Evolutionary conservation across 1,284 basidiomycete genomes (phyloP), one percentile per base, ranked within the genome.

Genomic region (Cryptococcus sp.): DNA sequence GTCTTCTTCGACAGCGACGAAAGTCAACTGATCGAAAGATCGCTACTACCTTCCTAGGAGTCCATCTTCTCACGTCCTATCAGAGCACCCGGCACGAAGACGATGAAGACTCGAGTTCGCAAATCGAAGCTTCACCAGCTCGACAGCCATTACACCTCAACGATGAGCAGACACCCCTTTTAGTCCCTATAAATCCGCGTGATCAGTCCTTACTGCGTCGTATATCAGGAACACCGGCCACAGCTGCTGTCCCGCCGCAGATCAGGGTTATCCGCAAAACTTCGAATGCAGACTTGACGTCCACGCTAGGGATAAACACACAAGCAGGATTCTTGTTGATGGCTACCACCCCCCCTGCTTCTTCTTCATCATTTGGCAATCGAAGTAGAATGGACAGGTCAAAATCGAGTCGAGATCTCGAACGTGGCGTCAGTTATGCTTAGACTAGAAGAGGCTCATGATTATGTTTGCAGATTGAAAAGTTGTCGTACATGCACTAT

Each of bases 31-130:
- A 69, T 80, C 80, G 83, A 76, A 82, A 41, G 92, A 69, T 72
- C 48, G 64, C 63, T 0, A 71, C 68, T 2, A 72, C 69, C 14
- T 74, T 72, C 52, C 49, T 70, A 5, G 72, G 92, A 0, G 91
- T 96, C 2, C 91, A 91, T 72, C 67, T 78, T 39, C 64, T 78
- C 34, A 78, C 77, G 19, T 55, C 63, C 7, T 53, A 54, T 7
- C 16, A 9, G 10, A 16, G 16, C 10, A 9, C 32, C 16, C 32
- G 10, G 32, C 10, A 34, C 19, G 37, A 41, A 7, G 41, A 41
- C 13, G 42, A 50, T 4, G 50, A 51, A 7, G 46, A 51, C 7
- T 43, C 48, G 22, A 16, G 19, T 40, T 34, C 46, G 31, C 31
- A 41, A 32, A 48, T 11, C 50, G 37, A 19, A 13, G 10, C 9